These are phyloP conservation scores for Debaryomyces maramus DNA, from an alignment of 805 yeast species.

Conservation along the genomic window DNA sequence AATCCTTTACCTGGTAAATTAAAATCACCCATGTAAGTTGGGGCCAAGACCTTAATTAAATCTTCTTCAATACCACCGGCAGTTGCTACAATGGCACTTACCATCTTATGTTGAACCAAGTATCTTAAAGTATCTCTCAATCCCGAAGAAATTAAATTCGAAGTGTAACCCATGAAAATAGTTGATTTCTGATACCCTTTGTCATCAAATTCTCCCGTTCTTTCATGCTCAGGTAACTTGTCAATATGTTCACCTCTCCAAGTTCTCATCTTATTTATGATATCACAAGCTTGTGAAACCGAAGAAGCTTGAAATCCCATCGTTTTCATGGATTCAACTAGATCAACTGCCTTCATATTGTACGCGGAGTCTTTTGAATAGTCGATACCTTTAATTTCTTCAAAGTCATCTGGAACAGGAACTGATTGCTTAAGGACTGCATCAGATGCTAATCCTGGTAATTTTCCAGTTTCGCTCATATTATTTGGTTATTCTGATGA, in stretches of 20 bases:
- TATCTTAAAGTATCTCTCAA: constrained; percentile 85
- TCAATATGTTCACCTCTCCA: constrained; percentile 87
- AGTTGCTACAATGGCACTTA: constrained; percentile 91
- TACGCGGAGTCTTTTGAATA: constrained; percentile 75
- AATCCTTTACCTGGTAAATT: constrained; percentile 74
- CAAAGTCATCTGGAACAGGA: constrained; percentile 80
- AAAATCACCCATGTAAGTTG: constrained; percentile 93
- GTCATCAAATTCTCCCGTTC: constrained; percentile 74
- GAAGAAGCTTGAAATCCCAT: constrained; percentile 98
- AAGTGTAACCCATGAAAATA: constrained; percentile 93
- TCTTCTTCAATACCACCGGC: constrained; percentile 99
- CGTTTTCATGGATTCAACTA: constrained; percentile 78
- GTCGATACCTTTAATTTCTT: constrained; percentile 84
- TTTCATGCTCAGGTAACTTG: constrained; percentile 63
- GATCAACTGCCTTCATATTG: constrained; percentile 75
- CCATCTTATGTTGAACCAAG: constrained; percentile 91
- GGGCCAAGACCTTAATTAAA: constrained; percentile 92
- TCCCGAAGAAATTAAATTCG: constrained; percentile 93
- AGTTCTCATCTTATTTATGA: constrained; percentile 84
- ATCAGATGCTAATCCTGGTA: constrained; percentile 78
- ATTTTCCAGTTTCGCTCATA: constrained; percentile 15
- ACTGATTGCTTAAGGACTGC: constrained; percentile 88
- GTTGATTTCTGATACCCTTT: constrained; percentile 82
- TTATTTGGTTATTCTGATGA: background rate
- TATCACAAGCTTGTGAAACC: constrained; percentile 84